Evolutionary conservation across 1,284 basidiomycete species (phyloP).

Genomic region (Macrocystidia cucumis): DNA sequence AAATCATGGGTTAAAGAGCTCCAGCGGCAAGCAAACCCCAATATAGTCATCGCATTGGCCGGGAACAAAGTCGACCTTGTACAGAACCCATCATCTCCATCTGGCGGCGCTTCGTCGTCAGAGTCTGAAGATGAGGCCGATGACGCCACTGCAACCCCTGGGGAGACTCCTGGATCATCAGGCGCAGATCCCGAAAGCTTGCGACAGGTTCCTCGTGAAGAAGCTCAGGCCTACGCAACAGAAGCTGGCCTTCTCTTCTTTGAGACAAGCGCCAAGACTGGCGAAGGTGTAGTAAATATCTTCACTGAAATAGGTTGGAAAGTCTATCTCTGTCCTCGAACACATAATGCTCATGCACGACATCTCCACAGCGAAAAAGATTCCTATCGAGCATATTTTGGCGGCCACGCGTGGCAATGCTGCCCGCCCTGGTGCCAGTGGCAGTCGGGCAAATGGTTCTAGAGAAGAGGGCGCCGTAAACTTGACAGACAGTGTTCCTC

Average conservation of each 20-base stretch:
- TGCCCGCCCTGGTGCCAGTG: constrained; percentile 53
- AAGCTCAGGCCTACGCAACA: constrained; percentile 93
- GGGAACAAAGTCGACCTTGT: constrained; percentile 97
- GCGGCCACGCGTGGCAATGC: constrained; percentile 64
- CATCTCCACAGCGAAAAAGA: constrained; percentile 75
- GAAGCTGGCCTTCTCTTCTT: constrained; percentile 94
- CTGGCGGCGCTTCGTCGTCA: constrained; percentile 35
- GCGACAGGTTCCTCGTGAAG: constrained; percentile 86
- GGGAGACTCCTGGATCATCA: constrained; percentile 46
- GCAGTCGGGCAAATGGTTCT: constrained; percentile 41
- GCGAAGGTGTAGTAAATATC: constrained; percentile 92
- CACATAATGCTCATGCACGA: neutral
- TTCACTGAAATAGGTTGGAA: constrained; percentile 93
- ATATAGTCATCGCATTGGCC: constrained; percentile 96
- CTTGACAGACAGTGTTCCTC: constrained; percentile 59
- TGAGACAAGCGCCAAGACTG: constrained; percentile 97
- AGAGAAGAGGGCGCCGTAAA: constrained; percentile 59
- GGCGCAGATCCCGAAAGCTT: constrained; percentile 59
- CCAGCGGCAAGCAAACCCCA: constrained; percentile 97
- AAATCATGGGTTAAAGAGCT: constrained; percentile 99
- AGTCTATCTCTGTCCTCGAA: neutral
- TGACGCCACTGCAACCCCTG: constrained; percentile 82
- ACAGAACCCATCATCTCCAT: constrained; percentile 51
- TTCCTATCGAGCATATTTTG: constrained; percentile 89
- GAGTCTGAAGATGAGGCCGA: constrained; percentile 80